Evolutionary conservation across 2,329 filamentous ascomycete genomes (phyloP), one percentile per base, ranked within the genome.

Genomic region (Talaromyces sp.): DNA sequence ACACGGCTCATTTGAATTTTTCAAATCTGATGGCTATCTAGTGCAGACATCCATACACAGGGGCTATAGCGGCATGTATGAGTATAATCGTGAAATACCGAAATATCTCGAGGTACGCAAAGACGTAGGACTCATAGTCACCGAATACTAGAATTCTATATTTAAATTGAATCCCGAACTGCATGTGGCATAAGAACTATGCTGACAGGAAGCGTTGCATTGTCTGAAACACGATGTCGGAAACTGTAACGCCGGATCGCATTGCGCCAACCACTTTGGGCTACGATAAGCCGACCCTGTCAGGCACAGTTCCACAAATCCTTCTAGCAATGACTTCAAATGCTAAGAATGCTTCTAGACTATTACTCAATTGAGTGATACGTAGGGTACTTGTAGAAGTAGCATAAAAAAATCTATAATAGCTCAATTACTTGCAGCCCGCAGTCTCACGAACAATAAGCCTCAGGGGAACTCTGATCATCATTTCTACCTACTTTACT

Each of bases 141-240:
- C 27, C 31, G 11, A 54, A 35, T 3, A 7, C 11, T 6, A n/a
- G 19, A 37, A 35, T 22, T 54, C n/a, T 35, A 54, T 37, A 22
- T 19, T 35, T 13, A 22, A 22, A 13, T 54, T 54, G 31, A 3
- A 35, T 31, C 25, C 17, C 19, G 56, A n/a, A 8, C 22, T 1
- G 22, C 2, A 22, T 22, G 22, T 22, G 15, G 11, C 15, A 45
- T 45, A 59, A 13, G 25, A 33, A 33, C 19, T 33, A 59, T 31
- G 56, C 39, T 59, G 56, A 59, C 39, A 31, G 8, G 35, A 59
- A 59, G 27, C 39, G 56, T 59, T 59, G 56, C 56, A 59, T 45
- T 43, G 31, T 43, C 22, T 41, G 56, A 59, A 59, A 41, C 56
- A 31, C 25, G 25, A 45, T 43, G 10, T 45, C 11, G 11, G 31